phyloP scores from a whole-genome alignment of 1,139 yeast genomes.

The Hyphopichia fennica region DNA sequence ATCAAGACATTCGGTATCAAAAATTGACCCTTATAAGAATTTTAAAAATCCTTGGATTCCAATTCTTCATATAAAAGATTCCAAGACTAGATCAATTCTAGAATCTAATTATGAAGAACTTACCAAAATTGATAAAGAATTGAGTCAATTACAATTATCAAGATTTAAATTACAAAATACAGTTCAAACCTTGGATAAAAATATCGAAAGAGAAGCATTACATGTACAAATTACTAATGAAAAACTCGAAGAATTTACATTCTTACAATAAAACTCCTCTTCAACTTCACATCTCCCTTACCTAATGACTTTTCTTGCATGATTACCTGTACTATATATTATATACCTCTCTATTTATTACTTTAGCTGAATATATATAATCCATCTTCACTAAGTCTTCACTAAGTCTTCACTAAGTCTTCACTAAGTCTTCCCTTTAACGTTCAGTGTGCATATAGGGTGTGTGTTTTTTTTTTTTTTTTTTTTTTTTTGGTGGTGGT shows the following conservation, averaged over 20 bases:
- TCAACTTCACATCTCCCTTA: too few relatives aligned
- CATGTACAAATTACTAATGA: slow-evolving; percentile 40
- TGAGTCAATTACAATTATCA: slow-evolving; percentile 26
- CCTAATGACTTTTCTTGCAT: background rate
- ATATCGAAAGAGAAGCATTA: slow-evolving; percentile 32
- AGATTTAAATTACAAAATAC: slow-evolving; percentile 21
- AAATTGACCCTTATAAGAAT: slow-evolving; percentile 9
- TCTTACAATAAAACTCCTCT: slow-evolving; percentile 8
- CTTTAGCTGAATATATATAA: too few relatives aligned
- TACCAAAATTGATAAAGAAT: slow-evolving; percentile 21
- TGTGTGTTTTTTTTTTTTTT: too few relatives aligned
- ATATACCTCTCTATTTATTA: too few relatives aligned
- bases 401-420: too few relatives aligned
- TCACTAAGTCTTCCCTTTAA: too few relatives aligned
- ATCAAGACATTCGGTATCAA: background rate
- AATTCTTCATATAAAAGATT: slow-evolving; percentile 23
- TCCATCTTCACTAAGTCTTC: too few relatives aligned
- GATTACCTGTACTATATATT: background rate
- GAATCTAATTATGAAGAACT: slow-evolving; percentile 21
- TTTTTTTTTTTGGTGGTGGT: too few relatives aligned
- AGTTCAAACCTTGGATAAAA: slow-evolving; percentile 26
- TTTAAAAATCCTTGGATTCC: slow-evolving; percentile 31
- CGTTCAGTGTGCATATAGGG: too few relatives aligned
- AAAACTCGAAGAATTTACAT: slow-evolving; percentile 43
- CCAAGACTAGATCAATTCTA: slow-evolving; percentile 17